A percentile compares a stretch with the other conserved stretches of the same genome.
These are phyloP conservation scores for Camelina neglecta DNA, from an alignment of 345 rosid species.

Conservation along the genomic window DNA sequence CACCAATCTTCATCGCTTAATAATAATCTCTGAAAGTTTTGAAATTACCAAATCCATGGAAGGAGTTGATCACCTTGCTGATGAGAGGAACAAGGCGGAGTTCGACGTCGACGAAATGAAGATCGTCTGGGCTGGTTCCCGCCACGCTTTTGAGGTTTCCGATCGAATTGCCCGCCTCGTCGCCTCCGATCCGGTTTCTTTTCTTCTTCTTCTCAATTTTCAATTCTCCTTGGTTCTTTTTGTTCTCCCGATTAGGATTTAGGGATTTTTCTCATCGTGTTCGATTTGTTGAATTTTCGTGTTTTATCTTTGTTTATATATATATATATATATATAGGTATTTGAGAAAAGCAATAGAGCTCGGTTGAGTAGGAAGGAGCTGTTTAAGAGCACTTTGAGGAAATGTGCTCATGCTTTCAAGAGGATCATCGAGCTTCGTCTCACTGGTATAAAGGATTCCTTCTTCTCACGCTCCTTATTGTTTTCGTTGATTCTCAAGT, in stretches of 20 bases:
- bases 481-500: not conserved
- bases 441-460: slow-evolving; percentile 54
- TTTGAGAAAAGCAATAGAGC: slow-evolving; percentile 78
- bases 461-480: slow-evolving; percentile 1
- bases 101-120: slow-evolving; percentile 93
- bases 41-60: slow-evolving; percentile 43
- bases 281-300: slow-evolving; percentile 19
- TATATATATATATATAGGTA: slow-evolving; percentile 44
- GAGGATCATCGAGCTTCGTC: slow-evolving; percentile 82
- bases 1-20: not conserved
- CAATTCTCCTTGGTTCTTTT: not conserved
- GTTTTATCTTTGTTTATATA: not conserved
- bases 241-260: slow-evolving; percentile 8
- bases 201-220: not conserved
- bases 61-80: slow-evolving; percentile 64
- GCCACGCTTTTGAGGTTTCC: slow-evolving; percentile 69
- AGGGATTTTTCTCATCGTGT: slow-evolving; percentile 14
- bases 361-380: slow-evolving; percentile 80
- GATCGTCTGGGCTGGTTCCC: slow-evolving; percentile 97
- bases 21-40: not conserved
- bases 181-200: slow-evolving; percentile 85
- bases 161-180: slow-evolving; percentile 91
- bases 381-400: slow-evolving; percentile 83
- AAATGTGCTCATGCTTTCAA: slow-evolving; percentile 93
- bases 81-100: slow-evolving; percentile 77